Conservation (phyloP, 768 basidiomycete genomes). For the Lepiota venenata region DNA sequence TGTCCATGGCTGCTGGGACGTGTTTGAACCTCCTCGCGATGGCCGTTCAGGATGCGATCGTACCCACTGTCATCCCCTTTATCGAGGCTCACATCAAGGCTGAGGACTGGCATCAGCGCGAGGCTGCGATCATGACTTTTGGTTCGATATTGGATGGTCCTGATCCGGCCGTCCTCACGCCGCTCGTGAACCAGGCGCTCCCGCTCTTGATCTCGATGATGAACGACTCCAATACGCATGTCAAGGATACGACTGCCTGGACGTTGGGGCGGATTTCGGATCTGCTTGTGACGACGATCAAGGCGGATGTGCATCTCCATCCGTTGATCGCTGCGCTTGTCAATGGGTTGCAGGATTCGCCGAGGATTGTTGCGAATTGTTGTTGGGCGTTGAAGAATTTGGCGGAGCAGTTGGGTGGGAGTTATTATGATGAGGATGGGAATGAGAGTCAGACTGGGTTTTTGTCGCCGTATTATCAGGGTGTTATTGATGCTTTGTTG, state of each 20-base stretch:
- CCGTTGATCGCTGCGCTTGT: conserved; percentile 83
- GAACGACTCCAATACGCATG: conserved; percentile 77
- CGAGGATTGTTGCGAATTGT: conserved; percentile 88
- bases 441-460: conserved; percentile 53
- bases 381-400: conserved; percentile 98
- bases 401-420: conserved; percentile 78
- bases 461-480: conserved; percentile 88
- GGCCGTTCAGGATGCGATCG: conserved; percentile 88
- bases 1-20: conserved; percentile 94
- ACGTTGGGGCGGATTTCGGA: conserved; percentile 96
- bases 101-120: conserved; percentile 91
- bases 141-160: conserved; percentile 98
- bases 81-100: conserved; percentile 95
- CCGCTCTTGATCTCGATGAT: conserved; percentile 96
- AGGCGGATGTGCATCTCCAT: conserved; percentile 85
- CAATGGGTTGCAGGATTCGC: conserved; percentile 70
- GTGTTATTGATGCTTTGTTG: conserved; percentile 79
- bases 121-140: conserved; percentile 98
- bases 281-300: conserved; percentile 78
- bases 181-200: conserved; percentile 91
- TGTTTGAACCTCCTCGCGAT: conserved; percentile 87
- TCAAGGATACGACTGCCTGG: conserved; percentile 98
- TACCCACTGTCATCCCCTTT: conserved; percentile 93
- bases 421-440: conserved; percentile 63
- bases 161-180: conserved; percentile 80